Base-by-base conservation (phyloP, 805 yeast species). In the Komagataella ulmi region DNA sequence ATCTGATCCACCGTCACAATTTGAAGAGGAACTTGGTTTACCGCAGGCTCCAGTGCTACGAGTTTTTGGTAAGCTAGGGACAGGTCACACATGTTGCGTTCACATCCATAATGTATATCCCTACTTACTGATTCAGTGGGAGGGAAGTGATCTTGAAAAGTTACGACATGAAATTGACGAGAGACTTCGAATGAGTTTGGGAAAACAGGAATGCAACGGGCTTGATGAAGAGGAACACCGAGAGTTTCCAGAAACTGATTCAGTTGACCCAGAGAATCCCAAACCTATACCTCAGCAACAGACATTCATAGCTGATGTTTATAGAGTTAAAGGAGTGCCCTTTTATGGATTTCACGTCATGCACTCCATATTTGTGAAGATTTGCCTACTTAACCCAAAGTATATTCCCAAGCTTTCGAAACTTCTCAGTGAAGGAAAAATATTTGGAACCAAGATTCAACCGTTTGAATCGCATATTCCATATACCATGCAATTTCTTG, bases 61-160 rank as follows among this genome's bases (percentile, higher is more conserved):
- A 49, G 65, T 93, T 0, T 93, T 80, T 66, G 98, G 97, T 0
- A 73, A 79, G 10, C 56, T 83, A 0, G 72, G 77, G 1, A 71
- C 81, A 0, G 86, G 88, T 0, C 80, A 78, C 56, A 76, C 78
- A 24, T 72, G 74, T 8, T 57, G 77, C 12, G 76, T 85, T 1
- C 97, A 93, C 63, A 68, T 93, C 7, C 98, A 90, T 67, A 90
- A 91, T 45, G 77, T 78, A 17, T 87, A 74, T 56, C 99, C 98
- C 0, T 93, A 91, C 60, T 57, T 91, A 1, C 89, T 75, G 60
- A 70, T 90, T 2, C 79, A 77, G 43, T 83, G 83, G 59, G 70
- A 69, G 46, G 84, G 81, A 1, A 60, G 61, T 17, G 69, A 70
- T 52, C 65, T 83, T 24, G 56, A 65, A 2, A 56, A 62, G 1